Evolutionary conservation across 805 yeast species (phyloP).

Genomic region (Wickerhamomyces canadensis): DNA sequence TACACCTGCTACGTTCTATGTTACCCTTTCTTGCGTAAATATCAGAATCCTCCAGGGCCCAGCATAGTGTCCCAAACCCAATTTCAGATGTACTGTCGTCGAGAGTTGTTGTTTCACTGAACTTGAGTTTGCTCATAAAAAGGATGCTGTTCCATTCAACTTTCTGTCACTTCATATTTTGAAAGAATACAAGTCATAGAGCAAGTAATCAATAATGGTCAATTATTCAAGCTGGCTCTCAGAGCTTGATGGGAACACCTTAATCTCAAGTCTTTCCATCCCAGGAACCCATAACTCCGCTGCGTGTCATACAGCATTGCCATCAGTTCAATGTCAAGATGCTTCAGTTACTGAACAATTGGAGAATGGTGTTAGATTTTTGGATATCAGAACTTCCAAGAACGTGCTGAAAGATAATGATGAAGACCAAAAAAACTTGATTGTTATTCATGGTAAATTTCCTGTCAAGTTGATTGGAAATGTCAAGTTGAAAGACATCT

Average conservation of each 20-base stretch:
- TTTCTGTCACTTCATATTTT: too few species aligned
- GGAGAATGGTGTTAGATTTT: constrained; percentile 67
- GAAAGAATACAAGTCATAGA: too few species aligned
- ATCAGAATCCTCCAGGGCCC: too few species aligned
- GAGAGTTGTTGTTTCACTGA: too few species aligned
- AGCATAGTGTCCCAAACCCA: too few species aligned
- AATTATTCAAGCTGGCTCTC: constrained; percentile 43
- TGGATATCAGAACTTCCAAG: constrained; percentile 62
- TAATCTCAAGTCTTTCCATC: constrained; percentile 49
- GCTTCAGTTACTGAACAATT: constrained; percentile 55
- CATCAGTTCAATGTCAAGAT: constrained; percentile 75
- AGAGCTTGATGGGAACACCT: constrained; percentile 44
- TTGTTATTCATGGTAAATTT: constrained; percentile 70
- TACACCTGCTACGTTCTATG: too few species aligned
- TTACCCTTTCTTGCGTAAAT: too few species aligned
- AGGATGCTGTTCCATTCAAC: too few species aligned
- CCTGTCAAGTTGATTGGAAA: constrained; percentile 62
- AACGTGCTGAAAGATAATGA: constrained; percentile 47
- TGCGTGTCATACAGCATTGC: constrained; percentile 64
- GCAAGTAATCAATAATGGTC: constrained; percentile 13
- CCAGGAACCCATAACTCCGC: constrained; percentile 89
- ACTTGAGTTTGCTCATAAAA: too few species aligned
- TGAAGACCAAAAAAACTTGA: constrained; percentile 42
- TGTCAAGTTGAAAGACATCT: constrained; percentile 42
- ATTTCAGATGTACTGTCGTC: too few species aligned